phyloP scores from a whole-genome alignment of 441 rosid species.

The Brassica hybrid region DNA sequence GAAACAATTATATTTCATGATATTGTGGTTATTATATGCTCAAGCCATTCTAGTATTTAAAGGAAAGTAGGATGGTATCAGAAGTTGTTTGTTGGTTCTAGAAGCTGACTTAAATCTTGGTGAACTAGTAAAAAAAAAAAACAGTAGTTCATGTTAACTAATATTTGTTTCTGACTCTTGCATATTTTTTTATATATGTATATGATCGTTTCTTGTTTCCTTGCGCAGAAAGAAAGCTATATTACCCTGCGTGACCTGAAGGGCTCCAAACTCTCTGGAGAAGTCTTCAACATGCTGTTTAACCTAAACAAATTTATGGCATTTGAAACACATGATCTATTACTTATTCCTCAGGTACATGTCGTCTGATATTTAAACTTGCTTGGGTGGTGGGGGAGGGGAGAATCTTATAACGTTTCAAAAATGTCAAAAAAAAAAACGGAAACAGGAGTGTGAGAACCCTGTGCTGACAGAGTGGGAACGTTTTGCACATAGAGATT shows the following conservation, averaged over 20 bases:
- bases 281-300: slow-evolving; percentile 91
- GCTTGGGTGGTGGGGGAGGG: not conserved
- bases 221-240: slow-evolving; percentile 45
- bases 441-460: slow-evolving; percentile 87
- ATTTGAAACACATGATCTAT: slow-evolving; percentile 95
- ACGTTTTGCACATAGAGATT: slow-evolving; percentile 97
- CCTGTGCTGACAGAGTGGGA: slow-evolving; percentile 99
- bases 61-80: not conserved
- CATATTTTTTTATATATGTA: too few species aligned
- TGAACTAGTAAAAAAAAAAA: too few species aligned
- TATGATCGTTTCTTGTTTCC: too few species aligned
- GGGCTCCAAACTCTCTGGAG: slow-evolving; percentile 88
- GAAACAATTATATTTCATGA: slow-evolving; percentile 26
- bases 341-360: slow-evolving; percentile 91
- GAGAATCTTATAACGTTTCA: slow-evolving; percentile 8
- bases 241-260: slow-evolving; percentile 75
- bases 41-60: not conserved
- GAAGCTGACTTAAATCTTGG: too few species aligned
- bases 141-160: too few species aligned
- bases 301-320: slow-evolving; percentile 97
- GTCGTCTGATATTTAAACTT: not conserved
- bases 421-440: not conserved
- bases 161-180: too few species aligned
- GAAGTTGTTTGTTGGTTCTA: too few species aligned
- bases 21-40: slow-evolving; percentile 7